Conservation (phyloP, 2,329 filamentous ascomycete genomes). For the Teratosphaeria zuluensis region DNA sequence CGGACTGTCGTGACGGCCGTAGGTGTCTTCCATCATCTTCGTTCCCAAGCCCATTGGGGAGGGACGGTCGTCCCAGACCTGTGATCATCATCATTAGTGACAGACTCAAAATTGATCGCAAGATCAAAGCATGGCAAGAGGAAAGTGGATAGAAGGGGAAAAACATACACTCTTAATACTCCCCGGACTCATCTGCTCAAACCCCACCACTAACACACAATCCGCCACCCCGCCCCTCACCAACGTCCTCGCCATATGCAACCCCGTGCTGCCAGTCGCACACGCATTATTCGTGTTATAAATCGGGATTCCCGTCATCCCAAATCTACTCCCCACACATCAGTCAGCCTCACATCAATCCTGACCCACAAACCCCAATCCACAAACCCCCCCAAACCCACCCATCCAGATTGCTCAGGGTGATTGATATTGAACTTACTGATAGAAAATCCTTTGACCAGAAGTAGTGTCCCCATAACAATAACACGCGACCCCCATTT, state of each 20-base stretch:
- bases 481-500: slow-evolving; percentile 90
- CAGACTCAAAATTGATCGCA: too few species aligned
- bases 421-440: too few species aligned
- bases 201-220: slow-evolving; percentile 83
- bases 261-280: slow-evolving; percentile 80
- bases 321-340: slow-evolving; percentile 86
- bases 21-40: slow-evolving; percentile 44
- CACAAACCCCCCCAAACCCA: too few species aligned
- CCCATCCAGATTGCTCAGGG: too few species aligned
- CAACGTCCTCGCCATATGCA: slow-evolving; percentile 72
- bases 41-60: slow-evolving; percentile 65
- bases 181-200: slow-evolving; percentile 95
- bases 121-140: too few species aligned
- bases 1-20: slow-evolving; percentile 16
- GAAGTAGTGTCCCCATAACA: slow-evolving; percentile 94
- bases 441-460: slow-evolving; percentile 85
- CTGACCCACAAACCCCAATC: too few species aligned
- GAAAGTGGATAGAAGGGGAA: slow-evolving; percentile 56
- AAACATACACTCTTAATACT: slow-evolving; percentile 49
- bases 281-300: slow-evolving; percentile 99
- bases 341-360: slow-evolving; percentile 55
- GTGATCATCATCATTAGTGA: neutral
- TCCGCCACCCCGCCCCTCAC: slow-evolving; percentile 64
- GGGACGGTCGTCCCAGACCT: slow-evolving; percentile 49
- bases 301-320: slow-evolving; percentile 91